A percentile compares a stretch with the other conserved stretches of the same genome.
Conservation (phyloP, 2,329 filamentous ascomycete genomes). For the Lasiodiplodia citricola region DNA sequence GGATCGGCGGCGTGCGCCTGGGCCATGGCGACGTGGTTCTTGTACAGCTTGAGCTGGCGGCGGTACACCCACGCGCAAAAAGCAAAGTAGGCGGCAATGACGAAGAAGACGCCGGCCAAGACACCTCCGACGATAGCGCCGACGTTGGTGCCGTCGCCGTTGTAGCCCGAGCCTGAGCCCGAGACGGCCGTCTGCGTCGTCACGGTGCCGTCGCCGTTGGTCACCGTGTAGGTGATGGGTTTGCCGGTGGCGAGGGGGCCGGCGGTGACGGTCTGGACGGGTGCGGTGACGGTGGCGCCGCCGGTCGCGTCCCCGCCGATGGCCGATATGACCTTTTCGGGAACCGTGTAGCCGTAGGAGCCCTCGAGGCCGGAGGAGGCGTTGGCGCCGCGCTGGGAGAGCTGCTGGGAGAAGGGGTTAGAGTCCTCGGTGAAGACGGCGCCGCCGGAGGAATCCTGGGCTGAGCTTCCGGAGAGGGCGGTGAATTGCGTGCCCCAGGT, state of each 20-base stretch:
- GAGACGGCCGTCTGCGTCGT: constrained; percentile 44
- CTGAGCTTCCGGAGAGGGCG: constrained; percentile 62
- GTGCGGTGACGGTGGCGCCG: constrained; percentile 71
- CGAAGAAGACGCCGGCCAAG: constrained; percentile 68
- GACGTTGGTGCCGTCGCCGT: constrained; percentile 50
- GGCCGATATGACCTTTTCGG: constrained; percentile 63
- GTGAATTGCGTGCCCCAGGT: constrained; percentile 74
- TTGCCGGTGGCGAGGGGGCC: constrained; percentile 75
- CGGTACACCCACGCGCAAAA: constrained; percentile 78
- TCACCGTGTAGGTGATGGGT: constrained; percentile 70
- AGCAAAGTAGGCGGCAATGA: constrained; percentile 68
- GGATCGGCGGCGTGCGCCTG: constrained; percentile 60
- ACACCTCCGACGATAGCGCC: constrained; percentile 64
- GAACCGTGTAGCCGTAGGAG: constrained; percentile 71
- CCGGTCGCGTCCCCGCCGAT: constrained; percentile 72
- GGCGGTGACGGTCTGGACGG: constrained; percentile 65
- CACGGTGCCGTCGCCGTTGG: constrained; percentile 39
- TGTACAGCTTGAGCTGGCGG: constrained; percentile 72
- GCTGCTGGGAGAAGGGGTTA: constrained; percentile 59
- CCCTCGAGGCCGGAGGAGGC: constrained; percentile 60
- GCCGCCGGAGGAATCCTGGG: constrained; percentile 34
- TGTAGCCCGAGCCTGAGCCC: constrained; percentile 30
- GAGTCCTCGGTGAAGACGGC: constrained; percentile 29
- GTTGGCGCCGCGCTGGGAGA: constrained; percentile 53
- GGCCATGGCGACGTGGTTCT: constrained; percentile 69